Percentiles rank a stretch among this genome's conserved stretches.
These are phyloP conservation scores for Dendrobium huoshanense DNA, from an alignment of 106 monocot genomes.

Conservation along the genomic window DNA sequence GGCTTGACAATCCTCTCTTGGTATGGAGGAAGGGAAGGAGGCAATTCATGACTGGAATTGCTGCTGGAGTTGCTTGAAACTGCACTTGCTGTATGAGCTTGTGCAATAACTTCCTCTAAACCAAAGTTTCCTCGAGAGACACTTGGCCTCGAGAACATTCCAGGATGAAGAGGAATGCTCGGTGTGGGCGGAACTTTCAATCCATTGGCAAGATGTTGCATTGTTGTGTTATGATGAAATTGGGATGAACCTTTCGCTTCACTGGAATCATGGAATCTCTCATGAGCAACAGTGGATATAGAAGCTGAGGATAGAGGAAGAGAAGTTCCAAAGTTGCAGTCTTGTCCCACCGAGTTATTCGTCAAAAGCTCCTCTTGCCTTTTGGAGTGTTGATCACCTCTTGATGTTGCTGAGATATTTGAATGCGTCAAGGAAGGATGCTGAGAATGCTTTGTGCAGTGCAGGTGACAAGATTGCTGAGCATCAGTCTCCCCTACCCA, in stretches of 20 bases:
- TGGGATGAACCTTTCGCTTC: slow-evolving; percentile 8
- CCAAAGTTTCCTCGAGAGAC: not conserved
- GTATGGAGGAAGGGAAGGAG: not conserved
- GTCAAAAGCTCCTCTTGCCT: not conserved
- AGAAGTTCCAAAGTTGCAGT: not conserved
- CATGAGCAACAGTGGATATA: not conserved
- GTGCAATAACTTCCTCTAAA: not conserved
- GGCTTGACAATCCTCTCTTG: not conserved
- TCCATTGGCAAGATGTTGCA: no score
- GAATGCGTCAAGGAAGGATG: slow-evolving; percentile 5
- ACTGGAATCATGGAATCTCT: not conserved
- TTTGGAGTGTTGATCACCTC: not conserved
- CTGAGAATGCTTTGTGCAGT: slow-evolving; percentile 7
- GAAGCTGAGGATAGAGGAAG: not conserved
- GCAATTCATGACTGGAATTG: not conserved
- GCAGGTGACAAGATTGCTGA: slow-evolving; percentile 19
- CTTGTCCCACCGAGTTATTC: not conserved
- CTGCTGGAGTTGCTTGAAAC: not conserved
- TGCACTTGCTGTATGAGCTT: not conserved
- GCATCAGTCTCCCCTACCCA: slow-evolving; percentile 71
- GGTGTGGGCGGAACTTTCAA: no score
- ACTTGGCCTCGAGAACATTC: not conserved
- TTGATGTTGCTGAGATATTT: not conserved
- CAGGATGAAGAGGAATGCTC: not conserved
- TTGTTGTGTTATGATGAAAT: slow-evolving; percentile 14